Conservation (phyloP, 345 rosid species). For the Arabidopsis suecica region DNA sequence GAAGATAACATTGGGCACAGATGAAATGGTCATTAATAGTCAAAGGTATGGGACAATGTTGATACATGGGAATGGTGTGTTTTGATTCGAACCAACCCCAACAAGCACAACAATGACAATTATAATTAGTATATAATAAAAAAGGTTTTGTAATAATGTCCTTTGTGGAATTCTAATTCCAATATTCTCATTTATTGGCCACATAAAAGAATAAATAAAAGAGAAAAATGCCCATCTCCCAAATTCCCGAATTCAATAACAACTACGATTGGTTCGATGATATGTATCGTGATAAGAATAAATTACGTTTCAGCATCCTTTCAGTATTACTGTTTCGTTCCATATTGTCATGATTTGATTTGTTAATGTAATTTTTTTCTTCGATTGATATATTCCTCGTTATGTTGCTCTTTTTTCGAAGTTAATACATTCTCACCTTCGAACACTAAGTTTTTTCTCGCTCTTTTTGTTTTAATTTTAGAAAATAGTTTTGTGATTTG, state of each 20-base stretch:
- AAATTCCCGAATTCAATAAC: conserved; percentile 31
- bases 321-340: conserved; percentile 21
- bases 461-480: too few relatives aligned
- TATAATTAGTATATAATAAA: conserved; percentile 11
- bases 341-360: conserved; percentile 41
- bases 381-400: conserved; percentile 38
- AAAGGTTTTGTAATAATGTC: conserved; percentile 29
- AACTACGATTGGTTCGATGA: conserved; percentile 25
- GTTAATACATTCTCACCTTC: conserved; percentile 23
- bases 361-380: conserved; percentile 28
- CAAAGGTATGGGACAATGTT: conserved; percentile 33
- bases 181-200: conserved; percentile 48
- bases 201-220: conserved; percentile 36
- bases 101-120: conserved; percentile 27
- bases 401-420: conserved; percentile 8
- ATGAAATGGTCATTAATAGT: conserved; percentile 27
- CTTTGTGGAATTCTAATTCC: conserved; percentile 43
- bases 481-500: background rate
- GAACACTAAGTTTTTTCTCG: background rate
- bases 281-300: conserved; percentile 27
- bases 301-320: conserved; percentile 28
- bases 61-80: conserved; percentile 26
- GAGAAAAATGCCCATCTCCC: conserved; percentile 35
- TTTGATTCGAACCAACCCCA: conserved; percentile 43
- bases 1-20: background rate